Evolutionary conservation across 192 early-diverging fungal genomes (phyloP).

Genomic region (Coemansia sp.): DNA sequence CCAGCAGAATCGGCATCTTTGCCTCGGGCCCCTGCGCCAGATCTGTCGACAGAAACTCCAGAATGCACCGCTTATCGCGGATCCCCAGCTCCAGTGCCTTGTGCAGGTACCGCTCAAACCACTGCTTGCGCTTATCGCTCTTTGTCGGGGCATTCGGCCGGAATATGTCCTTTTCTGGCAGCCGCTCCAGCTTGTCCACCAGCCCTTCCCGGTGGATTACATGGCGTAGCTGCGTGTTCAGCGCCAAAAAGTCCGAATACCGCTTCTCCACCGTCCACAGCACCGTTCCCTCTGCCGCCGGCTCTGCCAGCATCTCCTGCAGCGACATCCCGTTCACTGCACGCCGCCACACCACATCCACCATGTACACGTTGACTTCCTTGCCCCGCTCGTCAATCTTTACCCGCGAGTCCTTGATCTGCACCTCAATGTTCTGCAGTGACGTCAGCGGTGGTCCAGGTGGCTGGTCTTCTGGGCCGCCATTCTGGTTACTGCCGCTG

Average conservation of each 20-base stretch:
- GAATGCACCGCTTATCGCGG: constrained; percentile 62
- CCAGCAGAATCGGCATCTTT: constrained; percentile 55
- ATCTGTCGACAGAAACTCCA: constrained; percentile 75
- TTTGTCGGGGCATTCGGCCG: constrained; percentile 78
- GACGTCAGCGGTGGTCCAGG: constrained; percentile 39
- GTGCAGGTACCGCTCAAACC: constrained; percentile 81
- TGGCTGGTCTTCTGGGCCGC: constrained; percentile 2
- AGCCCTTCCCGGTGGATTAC: constrained; percentile 34
- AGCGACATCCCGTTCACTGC: constrained; percentile 49
- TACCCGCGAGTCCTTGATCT: constrained; percentile 58
- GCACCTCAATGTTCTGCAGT: constrained; percentile 49
- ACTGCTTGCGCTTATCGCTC: constrained; percentile 81
- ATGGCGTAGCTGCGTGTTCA: constrained; percentile 73
- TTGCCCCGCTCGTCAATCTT: constrained; percentile 76
- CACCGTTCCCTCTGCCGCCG: constrained; percentile 52
- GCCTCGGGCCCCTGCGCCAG: constrained; percentile 54
- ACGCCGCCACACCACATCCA: constrained; percentile 40
- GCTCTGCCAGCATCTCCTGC: constrained; percentile 46
- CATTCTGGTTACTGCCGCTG: constrained; percentile 2
- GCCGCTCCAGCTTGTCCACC: constrained; percentile 63
- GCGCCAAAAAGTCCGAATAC: constrained; percentile 78
- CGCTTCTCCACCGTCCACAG: constrained; percentile 86
- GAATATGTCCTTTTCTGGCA: constrained; percentile 85
- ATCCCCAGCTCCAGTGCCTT: constrained; percentile 61
- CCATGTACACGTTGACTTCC: constrained; percentile 61